These are phyloP conservation scores for Boletus rufocinnamomeus DNA, from an alignment of 768 basidiomycete species.

Conservation along the genomic window DNA sequence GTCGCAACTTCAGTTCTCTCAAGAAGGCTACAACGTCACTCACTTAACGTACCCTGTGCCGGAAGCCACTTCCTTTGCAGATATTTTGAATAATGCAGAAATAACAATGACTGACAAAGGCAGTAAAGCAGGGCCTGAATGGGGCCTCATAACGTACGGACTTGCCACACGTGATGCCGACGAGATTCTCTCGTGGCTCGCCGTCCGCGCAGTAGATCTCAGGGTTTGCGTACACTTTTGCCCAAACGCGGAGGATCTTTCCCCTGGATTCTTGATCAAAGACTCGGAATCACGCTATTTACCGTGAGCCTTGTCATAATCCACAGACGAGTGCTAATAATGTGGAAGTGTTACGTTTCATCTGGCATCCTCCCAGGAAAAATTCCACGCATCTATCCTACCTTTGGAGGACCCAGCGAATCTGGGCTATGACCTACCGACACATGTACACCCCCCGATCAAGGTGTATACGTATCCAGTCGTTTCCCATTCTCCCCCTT, in stretches of 20 bases:
- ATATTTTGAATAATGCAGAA: conserved; percentile 21
- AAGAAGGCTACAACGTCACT: conserved; percentile 43
- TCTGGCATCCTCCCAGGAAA: conserved; percentile 39
- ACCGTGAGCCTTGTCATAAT: conserved; percentile 28
- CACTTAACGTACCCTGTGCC: conserved; percentile 32
- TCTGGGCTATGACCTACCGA: conserved; percentile 24
- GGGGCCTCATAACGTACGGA: conserved; percentile 38
- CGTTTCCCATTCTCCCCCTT: conserved; percentile 39
- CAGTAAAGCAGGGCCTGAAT: conserved; percentile 14
- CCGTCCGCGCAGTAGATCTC: conserved; percentile 15
- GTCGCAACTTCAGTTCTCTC: conserved; percentile 30
- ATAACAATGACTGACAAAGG: conserved; percentile 10
- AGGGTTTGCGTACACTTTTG: conserved; percentile 40
- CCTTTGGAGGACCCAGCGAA: conserved; percentile 26
- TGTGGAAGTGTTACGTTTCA: conserved; percentile 37
- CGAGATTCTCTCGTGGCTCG: conserved; percentile 11
- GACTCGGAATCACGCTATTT: conserved; percentile 24
- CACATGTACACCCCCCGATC: conserved; percentile 32
- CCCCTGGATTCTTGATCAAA: conserved; percentile 30
- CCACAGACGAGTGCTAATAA: background rate
- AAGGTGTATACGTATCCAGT: conserved; percentile 39
- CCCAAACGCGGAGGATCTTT: conserved; percentile 29
- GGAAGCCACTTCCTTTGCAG: conserved; percentile 14
- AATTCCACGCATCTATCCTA: conserved; percentile 33
- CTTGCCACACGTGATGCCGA: conserved; percentile 28